A percentile compares a stretch with the other conserved stretches of the same genome.
These are phyloP conservation scores for Haplosporangium sp. DNA, from an alignment of 371 early-diverging fungal species.

Conservation along the genomic window DNA sequence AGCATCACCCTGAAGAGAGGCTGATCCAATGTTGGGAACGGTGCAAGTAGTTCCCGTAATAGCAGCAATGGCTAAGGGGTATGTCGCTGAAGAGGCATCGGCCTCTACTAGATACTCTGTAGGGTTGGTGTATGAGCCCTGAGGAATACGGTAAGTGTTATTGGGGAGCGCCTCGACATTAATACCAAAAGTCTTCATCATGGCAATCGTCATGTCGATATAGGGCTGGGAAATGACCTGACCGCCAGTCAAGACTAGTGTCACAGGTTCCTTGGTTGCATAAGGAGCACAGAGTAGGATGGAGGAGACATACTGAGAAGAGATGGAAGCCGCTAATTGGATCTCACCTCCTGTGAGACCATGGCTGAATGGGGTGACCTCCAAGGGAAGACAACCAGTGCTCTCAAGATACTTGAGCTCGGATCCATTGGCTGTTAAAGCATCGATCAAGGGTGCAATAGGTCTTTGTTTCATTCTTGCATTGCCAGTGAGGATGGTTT, in stretches of 20 bases:
- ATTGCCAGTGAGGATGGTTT: constrained; percentile 92
- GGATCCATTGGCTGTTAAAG: constrained; percentile 85
- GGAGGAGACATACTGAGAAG: constrained; percentile 97
- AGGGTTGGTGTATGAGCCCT: constrained; percentile 85
- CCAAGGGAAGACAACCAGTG: constrained; percentile 90
- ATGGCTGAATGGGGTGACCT: constrained; percentile 73
- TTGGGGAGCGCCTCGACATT: constrained; percentile 79
- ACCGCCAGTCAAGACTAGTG: constrained; percentile 88
- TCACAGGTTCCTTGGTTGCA: constrained; percentile 80
- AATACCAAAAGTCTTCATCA: constrained; percentile 97
- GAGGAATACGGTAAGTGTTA: constrained; percentile 88
- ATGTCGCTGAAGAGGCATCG: constrained; percentile 97
- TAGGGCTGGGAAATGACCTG: constrained; percentile 97
- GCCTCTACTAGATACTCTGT: constrained; percentile 90
- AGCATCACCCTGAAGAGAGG: constrained; percentile 93
- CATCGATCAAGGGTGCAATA: constrained; percentile 90
- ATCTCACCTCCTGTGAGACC: constrained; percentile 93
- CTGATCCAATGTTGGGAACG: constrained; percentile 91
- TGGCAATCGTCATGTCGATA: constrained; percentile 98
- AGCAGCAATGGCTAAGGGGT: constrained; percentile 97
- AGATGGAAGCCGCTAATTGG: constrained; percentile 90
- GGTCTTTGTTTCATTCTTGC: constrained; percentile 98
- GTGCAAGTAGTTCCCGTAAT: constrained; percentile 92
- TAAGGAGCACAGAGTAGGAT: constrained; percentile 96
- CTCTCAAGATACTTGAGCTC: constrained; percentile 82